Evolutionary conservation across 805 yeast species (phyloP).

Genomic region (Candida golubevii): DNA sequence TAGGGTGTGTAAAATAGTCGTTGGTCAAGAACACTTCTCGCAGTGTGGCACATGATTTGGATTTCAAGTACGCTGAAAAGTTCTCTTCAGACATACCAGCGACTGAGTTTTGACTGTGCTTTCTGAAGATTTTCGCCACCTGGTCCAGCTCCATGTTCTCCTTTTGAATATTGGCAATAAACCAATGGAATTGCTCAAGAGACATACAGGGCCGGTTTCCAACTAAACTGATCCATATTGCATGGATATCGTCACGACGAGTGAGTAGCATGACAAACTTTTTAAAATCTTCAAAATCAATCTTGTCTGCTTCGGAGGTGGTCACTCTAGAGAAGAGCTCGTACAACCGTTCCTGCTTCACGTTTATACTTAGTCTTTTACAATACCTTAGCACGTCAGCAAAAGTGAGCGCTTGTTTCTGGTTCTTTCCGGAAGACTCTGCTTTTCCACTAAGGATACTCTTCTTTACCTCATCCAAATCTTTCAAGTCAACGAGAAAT

Average conservation of each 20-base stretch:
- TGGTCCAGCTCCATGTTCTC: constrained; percentile 34
- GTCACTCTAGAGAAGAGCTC: constrained; percentile 47
- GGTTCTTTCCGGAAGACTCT: constrained; percentile 14
- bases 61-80: constrained; percentile 8
- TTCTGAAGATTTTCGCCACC: constrained; percentile 26
- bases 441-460: constrained; percentile 24
- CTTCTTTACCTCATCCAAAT: constrained; percentile 27
- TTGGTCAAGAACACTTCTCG: constrained; percentile 6
- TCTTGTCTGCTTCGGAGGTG: constrained; percentile 22
- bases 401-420: constrained; percentile 44
- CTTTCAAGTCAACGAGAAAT: constrained; percentile 42
- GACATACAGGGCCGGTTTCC: constrained; percentile 18
- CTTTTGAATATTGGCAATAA: constrained; percentile 45
- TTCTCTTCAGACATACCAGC: constrained; percentile 1
- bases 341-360: constrained; percentile 50
- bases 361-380: constrained; percentile 64
- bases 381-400: constrained; percentile 66
- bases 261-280: constrained; percentile 66
- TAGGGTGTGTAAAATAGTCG: constrained; percentile 44
- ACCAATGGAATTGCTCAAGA: constrained; percentile 26
- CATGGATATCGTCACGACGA: constrained; percentile 55
- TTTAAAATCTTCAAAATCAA: constrained; percentile 73
- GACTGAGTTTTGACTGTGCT: constrained; percentile 14
- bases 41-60: constrained; percentile 9
- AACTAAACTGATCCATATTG: constrained; percentile 43